phyloP scores from a whole-genome alignment of 192 early-diverging fungal genomes.

The Backusella mclennaniae region DNA sequence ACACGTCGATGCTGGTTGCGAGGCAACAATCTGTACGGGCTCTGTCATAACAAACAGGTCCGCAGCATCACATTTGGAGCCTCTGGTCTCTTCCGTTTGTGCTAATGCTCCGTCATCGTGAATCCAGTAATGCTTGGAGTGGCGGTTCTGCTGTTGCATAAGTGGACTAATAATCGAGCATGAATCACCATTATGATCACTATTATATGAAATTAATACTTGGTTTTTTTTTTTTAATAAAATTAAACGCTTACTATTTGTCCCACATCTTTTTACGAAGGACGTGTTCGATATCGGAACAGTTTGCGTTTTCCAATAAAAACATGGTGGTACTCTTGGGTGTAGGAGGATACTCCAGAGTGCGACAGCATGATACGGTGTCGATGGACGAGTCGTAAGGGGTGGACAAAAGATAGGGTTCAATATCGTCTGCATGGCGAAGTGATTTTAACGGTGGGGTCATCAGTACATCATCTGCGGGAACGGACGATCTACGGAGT shows the following conservation, averaged over 20 bases:
- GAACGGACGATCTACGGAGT: conserved; percentile 1
- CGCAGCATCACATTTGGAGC: conserved; percentile 6
- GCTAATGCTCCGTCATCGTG: conserved; percentile 5
- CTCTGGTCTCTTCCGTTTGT: conserved; percentile 1
- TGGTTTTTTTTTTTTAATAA: too few relatives aligned
- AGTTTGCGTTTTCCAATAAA: neutral
- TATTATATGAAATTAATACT: too few relatives aligned
- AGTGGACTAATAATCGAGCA: neutral
- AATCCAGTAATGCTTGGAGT: neutral
- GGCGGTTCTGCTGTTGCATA: neutral
- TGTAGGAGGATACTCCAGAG: neutral
- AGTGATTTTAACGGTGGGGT: neutral
- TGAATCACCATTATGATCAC: conserved; percentile 12
- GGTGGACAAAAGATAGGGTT: neutral
- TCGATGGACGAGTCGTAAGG: conserved; percentile 22
- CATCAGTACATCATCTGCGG: conserved; percentile 4
- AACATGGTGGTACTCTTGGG: conserved; percentile 12
- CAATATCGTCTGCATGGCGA: conserved; percentile 13
- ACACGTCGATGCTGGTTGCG: neutral
- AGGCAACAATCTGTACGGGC: neutral
- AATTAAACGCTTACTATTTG: conserved; percentile 2
- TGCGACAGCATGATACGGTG: neutral
- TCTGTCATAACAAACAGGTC: conserved; percentile 15
- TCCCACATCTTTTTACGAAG: conserved; percentile 9
- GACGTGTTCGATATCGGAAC: neutral